Percentiles rank a stretch among this genome's conserved stretches.
Evolutionary conservation across 805 yeast species (phyloP).

Genomic region (Brettanomyces anomalus): DNA sequence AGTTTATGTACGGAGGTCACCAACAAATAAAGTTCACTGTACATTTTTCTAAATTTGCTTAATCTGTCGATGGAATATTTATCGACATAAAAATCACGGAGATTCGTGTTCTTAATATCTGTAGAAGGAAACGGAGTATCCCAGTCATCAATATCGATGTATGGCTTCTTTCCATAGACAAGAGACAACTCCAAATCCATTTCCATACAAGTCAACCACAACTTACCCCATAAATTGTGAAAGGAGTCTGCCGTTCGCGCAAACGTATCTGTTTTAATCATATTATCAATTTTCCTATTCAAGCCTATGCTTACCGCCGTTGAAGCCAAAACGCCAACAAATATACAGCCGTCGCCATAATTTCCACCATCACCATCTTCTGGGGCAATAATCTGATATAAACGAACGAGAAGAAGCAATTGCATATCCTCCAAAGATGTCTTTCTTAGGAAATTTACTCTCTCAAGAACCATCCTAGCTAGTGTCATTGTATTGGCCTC

Average conservation of each 20-base stretch:
- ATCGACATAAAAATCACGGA: slow-evolving; percentile 12
- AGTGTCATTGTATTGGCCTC: slow-evolving; percentile 29
- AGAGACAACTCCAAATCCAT: slow-evolving; percentile 17
- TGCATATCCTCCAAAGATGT: slow-evolving; percentile 35
- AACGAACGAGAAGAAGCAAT: slow-evolving; percentile 29
- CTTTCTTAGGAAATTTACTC: slow-evolving; percentile 30
- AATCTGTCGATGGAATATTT: slow-evolving; percentile 12
- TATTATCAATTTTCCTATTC: slow-evolving; percentile 27
- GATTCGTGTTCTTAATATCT: slow-evolving; percentile 9
- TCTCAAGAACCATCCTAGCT: slow-evolving; percentile 31
- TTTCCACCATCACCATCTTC: slow-evolving; percentile 44
- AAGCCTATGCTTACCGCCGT: slow-evolving; percentile 38
- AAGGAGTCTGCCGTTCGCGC: slow-evolving; percentile 8
- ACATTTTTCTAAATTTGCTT: slow-evolving; percentile 10
- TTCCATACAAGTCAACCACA: slow-evolving; percentile 19
- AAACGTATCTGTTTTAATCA: background rate
- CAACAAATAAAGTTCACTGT: slow-evolving; percentile 12
- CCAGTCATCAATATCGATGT: slow-evolving; percentile 10
- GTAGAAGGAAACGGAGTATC: slow-evolving; percentile 10
- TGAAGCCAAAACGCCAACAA: slow-evolving; percentile 28
- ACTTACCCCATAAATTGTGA: slow-evolving; percentile 20
- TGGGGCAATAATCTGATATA: slow-evolving; percentile 34
- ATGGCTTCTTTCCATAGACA: slow-evolving; percentile 16
- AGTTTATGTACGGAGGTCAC: slow-evolving; percentile 15
- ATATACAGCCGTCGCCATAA: slow-evolving; percentile 31